Conservation (phyloP, 306 rosid species). For the Argentina anserina region DNA sequence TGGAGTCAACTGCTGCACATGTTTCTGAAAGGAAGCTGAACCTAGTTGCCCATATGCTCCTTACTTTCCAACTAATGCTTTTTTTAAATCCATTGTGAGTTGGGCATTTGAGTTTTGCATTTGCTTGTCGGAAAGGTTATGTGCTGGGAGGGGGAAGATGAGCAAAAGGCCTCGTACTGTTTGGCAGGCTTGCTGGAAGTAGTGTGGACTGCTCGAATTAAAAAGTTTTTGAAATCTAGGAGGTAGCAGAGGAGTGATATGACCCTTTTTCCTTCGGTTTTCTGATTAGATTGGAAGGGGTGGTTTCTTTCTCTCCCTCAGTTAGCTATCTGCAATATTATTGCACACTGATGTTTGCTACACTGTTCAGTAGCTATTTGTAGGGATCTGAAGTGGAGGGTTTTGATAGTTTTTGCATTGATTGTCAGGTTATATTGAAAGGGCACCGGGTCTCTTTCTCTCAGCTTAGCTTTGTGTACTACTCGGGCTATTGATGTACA, state of each 20-base stretch:
- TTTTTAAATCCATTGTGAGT: neutral
- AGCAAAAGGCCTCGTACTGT: neutral
- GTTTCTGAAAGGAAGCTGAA: neutral
- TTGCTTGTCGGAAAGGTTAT: neutral
- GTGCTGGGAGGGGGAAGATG: too few relatives aligned
- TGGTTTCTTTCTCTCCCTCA: neutral
- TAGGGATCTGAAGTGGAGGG: neutral
- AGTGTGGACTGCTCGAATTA: neutral
- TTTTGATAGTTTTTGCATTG: neutral
- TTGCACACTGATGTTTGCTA: neutral
- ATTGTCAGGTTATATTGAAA: neutral
- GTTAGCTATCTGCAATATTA: neutral
- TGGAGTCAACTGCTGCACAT: neutral
- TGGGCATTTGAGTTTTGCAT: neutral
- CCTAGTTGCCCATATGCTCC: neutral
- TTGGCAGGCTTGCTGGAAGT: neutral
- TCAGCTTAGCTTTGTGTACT: neutral
- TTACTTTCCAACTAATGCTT: neutral
- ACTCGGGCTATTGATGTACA: neutral
- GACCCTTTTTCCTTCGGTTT: neutral
- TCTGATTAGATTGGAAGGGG: neutral
- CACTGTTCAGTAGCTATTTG: neutral
- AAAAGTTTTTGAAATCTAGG: neutral
- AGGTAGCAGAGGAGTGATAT: neutral
- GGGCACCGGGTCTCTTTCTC: neutral